Base-by-base conservation (phyloP, 805 yeast genomes). In the Ogataea paraovalis region DNA sequence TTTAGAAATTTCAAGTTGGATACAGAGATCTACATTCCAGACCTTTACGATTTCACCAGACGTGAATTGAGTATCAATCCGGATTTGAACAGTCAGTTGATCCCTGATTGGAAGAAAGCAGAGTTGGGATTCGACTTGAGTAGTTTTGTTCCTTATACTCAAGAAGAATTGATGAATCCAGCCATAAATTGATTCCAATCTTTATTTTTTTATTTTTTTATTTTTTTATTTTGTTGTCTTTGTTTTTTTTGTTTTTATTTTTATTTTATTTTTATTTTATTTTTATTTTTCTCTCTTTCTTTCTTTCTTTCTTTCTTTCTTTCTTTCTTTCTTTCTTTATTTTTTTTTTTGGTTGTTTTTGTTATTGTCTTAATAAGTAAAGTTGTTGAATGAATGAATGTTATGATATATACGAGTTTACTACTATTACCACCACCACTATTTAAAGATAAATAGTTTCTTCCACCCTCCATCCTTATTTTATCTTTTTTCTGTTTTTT, bases 51-150 rank as follows among this genome's bases (percentile, higher is more conserved):
- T 61, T 78, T 78, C 49, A 71, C 72, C 45, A 74, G 68, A 41
- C 67, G 82, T 32, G 83, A 78, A 59, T 68, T 78, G 52, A 70
- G 76, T 39, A 71, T 73, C 42, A 62, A 68, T 30, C 75, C 81
- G 1, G 49, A 63, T 3, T 58, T 74, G 47, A 71, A 72, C 52
- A 46, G 57, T 33, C 53, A 57, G 19, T 60, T 78, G 56, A 67
- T 78, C 20, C 82, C 82, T 4, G 64, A 62, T 14, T 75, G 68
- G 69, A 61, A 61, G 45, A 46, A 53, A 13, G 36, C 32, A 3
- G 56, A 56, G 20, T 45, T 56, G 13, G 61, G 59, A 18, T 45
- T 60, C 18, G 55, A 59, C 46, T 59, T 74, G 46, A 60, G 61
- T 41, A 60, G 64, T 25, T 76, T 75, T 57, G 66, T 61, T 36